Base-by-base conservation (phyloP, 306 rosid species). In the Citrullus colocynthis region DNA sequence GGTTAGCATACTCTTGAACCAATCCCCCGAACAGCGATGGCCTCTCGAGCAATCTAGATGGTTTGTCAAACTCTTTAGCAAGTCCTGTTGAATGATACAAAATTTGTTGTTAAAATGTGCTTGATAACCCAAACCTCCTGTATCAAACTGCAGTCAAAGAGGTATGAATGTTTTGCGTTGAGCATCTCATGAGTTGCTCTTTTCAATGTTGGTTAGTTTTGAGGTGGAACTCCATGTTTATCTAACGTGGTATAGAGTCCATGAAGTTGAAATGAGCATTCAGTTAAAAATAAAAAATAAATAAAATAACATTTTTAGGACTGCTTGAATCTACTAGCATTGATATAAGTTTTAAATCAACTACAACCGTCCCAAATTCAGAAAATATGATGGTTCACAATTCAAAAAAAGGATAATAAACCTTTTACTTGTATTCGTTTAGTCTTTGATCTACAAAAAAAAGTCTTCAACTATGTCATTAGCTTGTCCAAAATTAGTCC, bases 1-100 rank as follows among this genome's bases (percentile, higher is more conserved):
- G 93, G 64, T 88, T 90, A 69, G 97, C 97, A 62, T 95, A 95
- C 85, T 95, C 99, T 75, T 90, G 97, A 81, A 95, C 97, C 66
- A 95, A 81, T 6, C 96, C 93, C 14, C 87, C 93, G 71, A 95
- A 95, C 6, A 90, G 85, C 1, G 97, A 92, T 62, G 60, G 93
- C 88, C 87, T 82, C 80, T 90, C 93, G 9, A 95, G 86, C 89
- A 95, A 87, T 74, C 76, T 83, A 4, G 96, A 77, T 7, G 99
- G 99, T 45, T 60, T 81, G 82, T 95, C 97, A n/a, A 88, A 95
- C 84, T 95, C 99, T 74, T 86, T 92, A 1, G 88, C 97, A 15
- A 79, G 70, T 45, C 99, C 97, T 95, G 78, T 83, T n/a, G 64
- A 24, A 12, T 57, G 9, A 36, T 6, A 62, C 65, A 73, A 4